Evolutionary conservation across 805 yeast genomes (phyloP), one percentile per base, ranked within the genome.

Genomic region (Yamadazyma scolyti): DNA sequence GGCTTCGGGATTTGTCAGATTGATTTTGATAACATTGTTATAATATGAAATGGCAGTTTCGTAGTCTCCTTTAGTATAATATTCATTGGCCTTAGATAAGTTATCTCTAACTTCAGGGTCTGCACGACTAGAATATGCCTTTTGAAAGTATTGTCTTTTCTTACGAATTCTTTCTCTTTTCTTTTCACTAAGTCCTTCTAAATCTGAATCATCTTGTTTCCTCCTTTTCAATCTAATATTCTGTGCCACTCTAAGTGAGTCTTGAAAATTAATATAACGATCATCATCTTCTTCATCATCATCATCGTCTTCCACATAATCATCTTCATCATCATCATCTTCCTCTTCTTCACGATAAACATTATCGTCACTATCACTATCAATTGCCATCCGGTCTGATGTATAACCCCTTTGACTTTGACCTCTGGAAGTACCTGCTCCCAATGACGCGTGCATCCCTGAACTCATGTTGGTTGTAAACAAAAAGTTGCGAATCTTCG

Each of bases 1-100:
- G 0, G 96, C 96, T 26, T 83, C 77, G 53, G 76, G 81, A 51
- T 84, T 82, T 42, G 75, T 74, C 9, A 85, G 80, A 49, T 88
- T 96, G 32, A 78, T 67, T 44, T 79, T 77, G 37, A 90, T 79
- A 9, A 87, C 94, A 39, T 76, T 85, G 43, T 67, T 61, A 55
- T 72, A 89, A 29, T 71, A 50, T 30, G 71, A 58, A 43, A 75
- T 71, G 0, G 94, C 90, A 1, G 60, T 66, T 18, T 69, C 73
- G 12, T 73, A 67, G 45, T 82, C 81, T 28, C 71, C 70, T 18
- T 71, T 51, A 1, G 83, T 95, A 64, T 80, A 88, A 0, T 87
- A 84, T 44, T 80, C 88, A 47, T 86, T 83, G 1, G 95, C 96
- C 42, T 69, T 68, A 7, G 90, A 78, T 14, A 86, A 54, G 33